These are phyloP conservation scores for Populus tomentosa DNA, from an alignment of 441 rosid genomes.

Conservation along the genomic window DNA sequence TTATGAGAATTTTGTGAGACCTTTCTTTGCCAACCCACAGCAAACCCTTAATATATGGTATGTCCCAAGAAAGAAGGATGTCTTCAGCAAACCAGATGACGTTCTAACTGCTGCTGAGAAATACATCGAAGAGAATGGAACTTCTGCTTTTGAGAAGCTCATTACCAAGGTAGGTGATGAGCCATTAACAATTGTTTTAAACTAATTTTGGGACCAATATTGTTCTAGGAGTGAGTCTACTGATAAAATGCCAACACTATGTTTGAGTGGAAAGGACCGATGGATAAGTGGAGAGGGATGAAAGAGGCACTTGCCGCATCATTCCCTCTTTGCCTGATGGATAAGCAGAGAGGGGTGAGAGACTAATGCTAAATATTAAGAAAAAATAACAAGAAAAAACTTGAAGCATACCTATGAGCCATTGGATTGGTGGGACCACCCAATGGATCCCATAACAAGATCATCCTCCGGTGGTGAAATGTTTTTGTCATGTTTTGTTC, in stretches of 20 bases:
- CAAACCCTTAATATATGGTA: constrained; percentile 80
- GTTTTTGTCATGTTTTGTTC: background rate
- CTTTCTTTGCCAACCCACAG: constrained; percentile 60
- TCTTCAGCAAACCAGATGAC: constrained; percentile 59
- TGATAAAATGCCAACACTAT: background rate
- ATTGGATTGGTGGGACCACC: background rate
- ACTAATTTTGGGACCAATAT: background rate
- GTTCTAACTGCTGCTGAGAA: constrained; percentile 80
- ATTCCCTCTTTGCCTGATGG: too few species aligned
- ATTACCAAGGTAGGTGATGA: constrained; percentile 48
- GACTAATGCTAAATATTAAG: background rate
- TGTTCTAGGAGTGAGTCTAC: background rate
- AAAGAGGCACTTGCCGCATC: too few species aligned
- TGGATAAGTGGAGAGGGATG: too few species aligned
- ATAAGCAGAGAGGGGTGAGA: background rate
- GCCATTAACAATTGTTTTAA: background rate
- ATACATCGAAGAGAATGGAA: constrained; percentile 72
- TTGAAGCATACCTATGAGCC: too few species aligned
- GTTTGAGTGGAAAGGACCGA: background rate
- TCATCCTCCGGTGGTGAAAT: background rate
- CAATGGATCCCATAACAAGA: background rate
- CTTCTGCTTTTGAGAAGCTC: constrained; percentile 78
- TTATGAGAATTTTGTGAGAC: constrained; percentile 80
- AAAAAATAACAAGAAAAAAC: too few species aligned
- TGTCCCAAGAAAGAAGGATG: constrained; percentile 62